Evolutionary conservation across 2,329 filamentous ascomycete genomes (phyloP), one percentile per base, ranked within the genome.

Genomic region (Keithomyces neogunnii): DNA sequence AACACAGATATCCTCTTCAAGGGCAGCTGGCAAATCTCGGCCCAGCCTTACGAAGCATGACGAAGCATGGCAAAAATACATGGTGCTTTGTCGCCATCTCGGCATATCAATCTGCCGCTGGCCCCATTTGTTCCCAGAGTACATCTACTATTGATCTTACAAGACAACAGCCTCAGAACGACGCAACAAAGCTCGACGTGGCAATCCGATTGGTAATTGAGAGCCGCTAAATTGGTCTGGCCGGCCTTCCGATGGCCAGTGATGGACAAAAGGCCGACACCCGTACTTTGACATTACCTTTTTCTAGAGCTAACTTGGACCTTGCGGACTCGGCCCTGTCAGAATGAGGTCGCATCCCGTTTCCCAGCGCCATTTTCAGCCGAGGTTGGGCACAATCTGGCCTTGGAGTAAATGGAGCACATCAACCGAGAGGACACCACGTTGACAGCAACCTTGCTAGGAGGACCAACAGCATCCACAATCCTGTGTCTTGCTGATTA

Each of bases 361-460:
- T 31, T 31, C 38, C 45, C 42, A 38, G 50, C 53, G 53, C 50
- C 47, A 36, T 52, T 49, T 45, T 52, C 49, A 54, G 50, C 47
- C 50, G 45, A 48, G 47, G 29, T 44, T 44, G n/a, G 32, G 29
- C 38, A 28, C 32, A 43, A 32, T 36, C 38, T 7, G 29, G 3
- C n/a, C 43, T 31, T 28, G n/a, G n/a, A 5, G n/a, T 42, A 10
- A 13, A 39, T 39, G 36, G 26, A 40, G 19, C 19, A 19, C 38
- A 2, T 11, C 38, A 26, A 26, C 38, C 6, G 13, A 40, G 38
- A 39, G n/a, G n/a, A 40, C 38, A 26, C n/a, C 38, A 19, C 4
- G 7, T 19, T 40, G 19, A 19, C 19, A 19, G 19, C 19, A 19
- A 19, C 19, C 19, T 19, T 19, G 19, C 19, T 19, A 19, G 19